phyloP scores from a whole-genome alignment of 2,329 filamentous ascomycete genomes.

The Cyphellophora attinorum region DNA sequence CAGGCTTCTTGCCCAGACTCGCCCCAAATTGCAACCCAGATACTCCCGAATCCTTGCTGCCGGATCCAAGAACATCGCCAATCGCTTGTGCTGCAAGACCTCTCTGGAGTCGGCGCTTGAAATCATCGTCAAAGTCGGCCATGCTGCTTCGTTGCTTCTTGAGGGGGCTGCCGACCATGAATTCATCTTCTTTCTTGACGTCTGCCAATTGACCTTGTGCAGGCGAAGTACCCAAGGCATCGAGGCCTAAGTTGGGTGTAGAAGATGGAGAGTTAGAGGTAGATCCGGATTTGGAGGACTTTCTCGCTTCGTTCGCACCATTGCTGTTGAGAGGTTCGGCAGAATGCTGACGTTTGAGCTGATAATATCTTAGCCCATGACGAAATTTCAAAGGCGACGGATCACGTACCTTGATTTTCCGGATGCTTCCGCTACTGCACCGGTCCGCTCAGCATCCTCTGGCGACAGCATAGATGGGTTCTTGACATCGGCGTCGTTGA shows the following conservation, averaged over 20 bases:
- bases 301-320: slow-evolving; percentile 28
- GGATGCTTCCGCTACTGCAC: slow-evolving; percentile 53
- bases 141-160: slow-evolving; percentile 38
- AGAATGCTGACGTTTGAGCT: slow-evolving; percentile 60
- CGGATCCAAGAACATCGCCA: slow-evolving; percentile 20
- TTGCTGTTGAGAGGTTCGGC: slow-evolving; percentile 39
- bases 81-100: slow-evolving; percentile 27
- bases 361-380: slow-evolving; percentile 15
- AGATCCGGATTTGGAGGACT: slow-evolving; percentile 32
- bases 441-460: slow-evolving; percentile 51
- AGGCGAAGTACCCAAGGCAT: slow-evolving; percentile 28
- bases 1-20: slow-evolving; percentile 10
- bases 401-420: slow-evolving; percentile 53
- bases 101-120: slow-evolving; percentile 29
- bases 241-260: slow-evolving; percentile 23
- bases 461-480: slow-evolving; percentile 43
- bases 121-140: slow-evolving; percentile 29
- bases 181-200: slow-evolving; percentile 23
- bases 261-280: slow-evolving; percentile 24
- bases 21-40: slow-evolving; percentile 18
- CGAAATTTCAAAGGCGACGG: slow-evolving; percentile 16
- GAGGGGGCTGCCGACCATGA: slow-evolving; percentile 33
- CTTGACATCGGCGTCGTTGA: slow-evolving; percentile 50
- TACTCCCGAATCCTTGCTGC: slow-evolving; percentile 3
- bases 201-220: slow-evolving; percentile 8